A percentile compares a stretch with the other conserved stretches of the same genome.
Conservation (phyloP, 2,329 filamentous ascomycete species). For the Corniculantispora saksenae region DNA sequence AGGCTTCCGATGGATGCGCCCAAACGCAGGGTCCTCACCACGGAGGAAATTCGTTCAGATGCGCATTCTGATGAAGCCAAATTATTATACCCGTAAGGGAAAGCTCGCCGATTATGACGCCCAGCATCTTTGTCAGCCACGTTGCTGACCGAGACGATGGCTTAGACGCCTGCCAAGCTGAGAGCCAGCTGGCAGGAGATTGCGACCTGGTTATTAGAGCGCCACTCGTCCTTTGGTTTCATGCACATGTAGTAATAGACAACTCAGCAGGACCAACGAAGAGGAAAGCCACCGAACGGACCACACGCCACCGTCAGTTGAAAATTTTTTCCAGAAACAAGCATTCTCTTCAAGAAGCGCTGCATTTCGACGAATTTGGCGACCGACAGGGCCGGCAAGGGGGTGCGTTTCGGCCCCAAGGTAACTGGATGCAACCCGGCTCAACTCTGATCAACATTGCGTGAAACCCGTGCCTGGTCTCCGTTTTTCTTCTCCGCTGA, state of each 20-base stretch:
- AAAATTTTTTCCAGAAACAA: slow-evolving; percentile 3
- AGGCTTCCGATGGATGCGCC: slow-evolving; percentile 4
- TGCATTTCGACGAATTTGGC: background rate
- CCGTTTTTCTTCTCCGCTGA: slow-evolving; percentile 9
- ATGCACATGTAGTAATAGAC: slow-evolving; percentile 16
- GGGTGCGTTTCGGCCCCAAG: background rate
- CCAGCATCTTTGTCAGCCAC: background rate
- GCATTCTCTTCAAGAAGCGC: background rate
- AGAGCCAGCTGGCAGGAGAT: background rate
- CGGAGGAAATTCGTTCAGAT: background rate
- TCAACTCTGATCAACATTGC: background rate
- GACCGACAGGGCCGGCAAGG: background rate
- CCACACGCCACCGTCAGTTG: background rate
- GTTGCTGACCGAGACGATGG: slow-evolving; percentile 6
- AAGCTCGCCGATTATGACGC: background rate
- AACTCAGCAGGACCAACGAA: slow-evolving; percentile 12
- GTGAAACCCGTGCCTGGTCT: slow-evolving; percentile 5
- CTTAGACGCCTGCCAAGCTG: background rate
- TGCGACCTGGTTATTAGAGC: background rate
- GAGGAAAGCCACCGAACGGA: slow-evolving; percentile 3
- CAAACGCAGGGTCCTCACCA: background rate
- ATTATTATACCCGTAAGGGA: background rate
- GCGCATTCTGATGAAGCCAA: background rate
- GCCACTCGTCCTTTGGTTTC: slow-evolving; percentile 14
- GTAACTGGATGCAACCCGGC: background rate